A percentile compares a stretch with the other conserved stretches of the same genome.
phyloP scores from a whole-genome alignment of 495 filamentous ascomycete species.

The Glutinoglossum americanum region DNA sequence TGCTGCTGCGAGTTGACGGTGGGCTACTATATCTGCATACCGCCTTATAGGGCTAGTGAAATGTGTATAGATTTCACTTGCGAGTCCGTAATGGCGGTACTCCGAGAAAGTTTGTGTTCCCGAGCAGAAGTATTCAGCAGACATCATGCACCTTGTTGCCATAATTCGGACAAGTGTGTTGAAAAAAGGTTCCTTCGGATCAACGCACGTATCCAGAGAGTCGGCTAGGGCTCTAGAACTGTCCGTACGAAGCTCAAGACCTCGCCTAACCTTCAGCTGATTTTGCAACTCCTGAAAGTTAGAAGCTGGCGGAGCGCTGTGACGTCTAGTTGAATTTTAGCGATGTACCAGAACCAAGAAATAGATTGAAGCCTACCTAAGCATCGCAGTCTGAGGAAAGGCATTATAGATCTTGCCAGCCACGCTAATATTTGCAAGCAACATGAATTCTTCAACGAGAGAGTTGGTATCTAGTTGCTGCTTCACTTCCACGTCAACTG shows the following conservation, averaged over 20 bases:
- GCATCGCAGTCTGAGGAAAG: constrained; percentile 86
- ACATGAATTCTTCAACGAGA: constrained; percentile 96
- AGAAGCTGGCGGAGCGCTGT: constrained; percentile 74
- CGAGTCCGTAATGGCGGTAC: constrained; percentile 90
- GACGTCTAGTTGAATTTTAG: constrained; percentile 28
- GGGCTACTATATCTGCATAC: constrained; percentile 84
- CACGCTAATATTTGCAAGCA: constrained; percentile 90
- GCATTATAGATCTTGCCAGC: constrained; percentile 67
- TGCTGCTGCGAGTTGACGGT: constrained; percentile 83
- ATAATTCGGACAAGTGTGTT: constrained; percentile 94
- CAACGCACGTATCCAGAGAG: constrained; percentile 67
- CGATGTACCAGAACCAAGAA: neutral
- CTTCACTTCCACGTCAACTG: constrained; percentile 90
- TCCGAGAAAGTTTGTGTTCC: constrained; percentile 82
- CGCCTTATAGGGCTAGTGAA: constrained; percentile 94
- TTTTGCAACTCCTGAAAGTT: constrained; percentile 89
- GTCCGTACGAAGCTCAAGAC: constrained; percentile 55
- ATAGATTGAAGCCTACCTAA: constrained; percentile 16
- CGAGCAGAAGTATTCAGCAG: constrained; percentile 91
- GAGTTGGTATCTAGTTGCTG: constrained; percentile 88
- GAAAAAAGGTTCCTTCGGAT: constrained; percentile 80
- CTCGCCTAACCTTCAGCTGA: constrained; percentile 68
- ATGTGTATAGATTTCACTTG: constrained; percentile 92
- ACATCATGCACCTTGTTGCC: constrained; percentile 97
- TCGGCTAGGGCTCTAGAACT: constrained; percentile 79